Percentiles rank a stretch among this genome's conserved stretches.
These are phyloP conservation scores for Oryza coarctata DNA, from an alignment of 176 grass and related monocot genomes.

Conservation along the genomic window DNA sequence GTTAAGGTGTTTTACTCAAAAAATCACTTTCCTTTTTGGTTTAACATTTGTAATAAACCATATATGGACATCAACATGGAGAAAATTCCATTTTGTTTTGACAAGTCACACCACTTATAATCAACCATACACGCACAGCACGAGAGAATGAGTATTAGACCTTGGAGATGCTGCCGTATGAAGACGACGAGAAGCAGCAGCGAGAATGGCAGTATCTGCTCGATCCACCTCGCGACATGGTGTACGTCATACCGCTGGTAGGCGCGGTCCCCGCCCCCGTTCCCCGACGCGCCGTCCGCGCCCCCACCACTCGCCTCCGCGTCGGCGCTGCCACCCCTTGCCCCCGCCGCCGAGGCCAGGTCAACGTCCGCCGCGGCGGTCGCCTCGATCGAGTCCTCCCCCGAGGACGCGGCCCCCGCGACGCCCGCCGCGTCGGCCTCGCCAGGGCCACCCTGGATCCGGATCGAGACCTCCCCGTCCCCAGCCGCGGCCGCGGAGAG, in stretches of 20 bases:
- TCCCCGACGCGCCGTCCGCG: slow-evolving; percentile 30
- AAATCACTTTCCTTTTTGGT: not conserved
- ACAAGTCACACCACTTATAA: slow-evolving; percentile 12
- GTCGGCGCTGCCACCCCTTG: slow-evolving; percentile 33
- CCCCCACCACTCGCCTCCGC: slow-evolving; percentile 44
- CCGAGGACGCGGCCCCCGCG: slow-evolving; percentile 13
- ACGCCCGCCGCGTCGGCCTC: slow-evolving; percentile 43
- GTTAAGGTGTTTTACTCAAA: not conserved
- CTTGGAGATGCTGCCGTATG: slow-evolving; percentile 97
- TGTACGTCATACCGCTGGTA: slow-evolving; percentile 96
- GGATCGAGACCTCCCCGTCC: slow-evolving; percentile 84
- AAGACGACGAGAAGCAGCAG: slow-evolving; percentile 95
- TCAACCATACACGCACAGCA: not conserved
- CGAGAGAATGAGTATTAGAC: slow-evolving; percentile 42
- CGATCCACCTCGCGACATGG: slow-evolving; percentile 89
- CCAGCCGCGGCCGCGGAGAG: slow-evolving; percentile 41
- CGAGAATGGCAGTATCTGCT: slow-evolving; percentile 95
- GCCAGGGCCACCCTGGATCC: slow-evolving; percentile 70
- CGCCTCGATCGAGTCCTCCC: slow-evolving; percentile 36
- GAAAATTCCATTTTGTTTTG: not conserved
- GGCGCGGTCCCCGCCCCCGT: slow-evolving; percentile 52
- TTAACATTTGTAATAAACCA: not conserved
- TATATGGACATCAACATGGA: not conserved
- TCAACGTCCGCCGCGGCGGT: slow-evolving; percentile 38
- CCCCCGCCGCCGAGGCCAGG: slow-evolving; percentile 28